phyloP scores from a whole-genome alignment of 2,329 filamentous ascomycete species.

The Stachybotrys chlorohalonatus region DNA sequence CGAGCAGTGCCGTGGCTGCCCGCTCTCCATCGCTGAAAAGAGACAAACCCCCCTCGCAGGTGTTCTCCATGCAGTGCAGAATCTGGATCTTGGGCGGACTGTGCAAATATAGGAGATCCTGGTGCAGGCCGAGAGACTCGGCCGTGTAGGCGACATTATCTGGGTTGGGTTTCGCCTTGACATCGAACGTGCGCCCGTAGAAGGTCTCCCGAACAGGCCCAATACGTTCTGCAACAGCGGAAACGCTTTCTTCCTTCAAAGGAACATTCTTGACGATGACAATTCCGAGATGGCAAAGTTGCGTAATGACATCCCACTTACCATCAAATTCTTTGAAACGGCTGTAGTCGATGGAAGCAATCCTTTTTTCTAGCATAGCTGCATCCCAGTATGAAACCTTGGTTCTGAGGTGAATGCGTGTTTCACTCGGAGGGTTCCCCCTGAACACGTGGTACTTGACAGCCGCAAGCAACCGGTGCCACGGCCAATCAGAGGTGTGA shows the following conservation, averaged over 20 bases:
- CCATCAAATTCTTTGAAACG: not conserved
- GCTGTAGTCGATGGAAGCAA: constrained; percentile 35
- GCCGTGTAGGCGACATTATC: constrained; percentile 91
- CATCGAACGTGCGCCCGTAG: constrained; percentile 87
- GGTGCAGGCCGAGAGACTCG: constrained; percentile 76
- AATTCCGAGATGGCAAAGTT: constrained; percentile 55
- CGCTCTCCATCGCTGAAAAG: constrained; percentile 72
- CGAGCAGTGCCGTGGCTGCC: constrained; percentile 36
- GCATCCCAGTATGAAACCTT: constrained; percentile 54
- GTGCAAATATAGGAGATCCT: constrained; percentile 82
- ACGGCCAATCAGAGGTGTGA: not conserved
- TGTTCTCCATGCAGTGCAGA: constrained; percentile 81
- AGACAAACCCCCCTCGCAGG: constrained; percentile 70
- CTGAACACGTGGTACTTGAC: not conserved
- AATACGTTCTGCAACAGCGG: constrained; percentile 60
- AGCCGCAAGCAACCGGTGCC: not conserved
- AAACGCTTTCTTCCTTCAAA: constrained; percentile 44
- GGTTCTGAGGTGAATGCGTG: constrained; percentile 55
- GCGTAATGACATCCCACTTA: not conserved
- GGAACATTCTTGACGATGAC: constrained; percentile 72
- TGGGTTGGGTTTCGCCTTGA: constrained; percentile 66
- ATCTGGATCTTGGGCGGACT: constrained; percentile 76
- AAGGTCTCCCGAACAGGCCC: constrained; percentile 78
- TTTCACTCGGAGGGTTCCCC: constrained; percentile 22
- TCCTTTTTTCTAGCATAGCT: constrained; percentile 30